Evolutionary conservation across 2,329 filamentous ascomycete species (phyloP), one percentile per base, ranked within the genome.

Genomic region (Colletotrichum melonis): DNA sequence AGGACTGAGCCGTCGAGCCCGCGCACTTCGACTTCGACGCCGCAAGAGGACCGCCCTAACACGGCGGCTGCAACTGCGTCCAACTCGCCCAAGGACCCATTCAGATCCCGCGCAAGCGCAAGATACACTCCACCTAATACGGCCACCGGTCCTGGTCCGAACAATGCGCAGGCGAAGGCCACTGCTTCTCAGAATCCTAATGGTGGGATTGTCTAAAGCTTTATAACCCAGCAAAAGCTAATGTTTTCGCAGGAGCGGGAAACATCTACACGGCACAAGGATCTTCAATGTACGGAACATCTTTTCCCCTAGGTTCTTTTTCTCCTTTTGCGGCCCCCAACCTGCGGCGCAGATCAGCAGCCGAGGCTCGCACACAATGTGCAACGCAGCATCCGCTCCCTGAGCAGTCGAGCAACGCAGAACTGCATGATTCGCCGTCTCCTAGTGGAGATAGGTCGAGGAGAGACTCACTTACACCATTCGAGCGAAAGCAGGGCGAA

Each of bases 221-320:
- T 28, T 26, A 19, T 16, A 19, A 22, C 14, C 12, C 26, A n/a
- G 26, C 38, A 56, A 62, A 49, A 56, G 30, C 70, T 75, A 28
- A 73, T 19, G 3, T 2, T 2, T n/a, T 14, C 19, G 5, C 12
- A 74, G 73, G 35, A 55, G 52, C 46, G 24, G 46, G 52, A 22
- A 42, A 49, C n/a, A 46, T 16, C 7, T 49, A 68, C 26, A 78
- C 77, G 72, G 78, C 74, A 49, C 78, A 79, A 35, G 80, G 80
- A 54, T 82, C 84, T 74, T 85, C 86, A 83, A 85, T 87, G 87
- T 89, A 89, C 83, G 87, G 71, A 65, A 74, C 76, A 77, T 75
- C 79, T 69, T 73, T 74, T 69, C 42, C 59, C 57, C 54, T 58
- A 63, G 42, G 42, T 26, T 55, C 71, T 42, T 64, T 46, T 28